A percentile compares a stretch with the other conserved stretches of the same genome.
Conservation (phyloP, 1,139 yeast species). For the Blastobotrys arbuscula region DNA sequence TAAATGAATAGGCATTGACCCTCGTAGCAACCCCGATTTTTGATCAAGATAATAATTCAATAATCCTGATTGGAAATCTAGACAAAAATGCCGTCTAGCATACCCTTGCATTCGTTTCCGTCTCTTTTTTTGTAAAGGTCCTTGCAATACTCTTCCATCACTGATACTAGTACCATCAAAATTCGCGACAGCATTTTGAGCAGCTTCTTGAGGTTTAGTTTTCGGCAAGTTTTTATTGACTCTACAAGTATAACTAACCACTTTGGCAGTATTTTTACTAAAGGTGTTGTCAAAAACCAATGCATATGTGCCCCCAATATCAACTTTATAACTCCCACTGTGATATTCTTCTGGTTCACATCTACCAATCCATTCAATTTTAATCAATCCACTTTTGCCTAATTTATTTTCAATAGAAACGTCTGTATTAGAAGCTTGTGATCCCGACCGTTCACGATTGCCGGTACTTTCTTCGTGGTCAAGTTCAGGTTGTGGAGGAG, state of each 20-base stretch:
- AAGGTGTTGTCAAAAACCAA: conserved; percentile 90
- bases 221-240: conserved; percentile 23
- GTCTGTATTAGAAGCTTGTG: conserved; percentile 8
- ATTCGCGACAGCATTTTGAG: neutral
- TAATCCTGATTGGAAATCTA: conserved; percentile 77
- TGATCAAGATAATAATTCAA: conserved; percentile 77
- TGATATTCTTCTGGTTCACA: conserved; percentile 33
- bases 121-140: conserved; percentile 72
- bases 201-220: neutral
- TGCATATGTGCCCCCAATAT: conserved; percentile 61
- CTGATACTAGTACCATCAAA: conserved; percentile 18
- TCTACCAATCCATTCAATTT: conserved; percentile 33
- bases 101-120: conserved; percentile 80
- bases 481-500: conserved; percentile 5
- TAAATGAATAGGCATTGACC: conserved; percentile 82
- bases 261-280: conserved; percentile 78
- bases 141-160: conserved; percentile 46
- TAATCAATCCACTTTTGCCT: conserved; percentile 31
- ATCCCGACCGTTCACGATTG: conserved; percentile 8
- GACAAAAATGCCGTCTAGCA: conserved; percentile 73
- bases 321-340: conserved; percentile 56
- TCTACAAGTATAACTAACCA: conserved; percentile 61
- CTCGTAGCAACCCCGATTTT: conserved; percentile 65
- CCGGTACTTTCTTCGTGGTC: neutral
- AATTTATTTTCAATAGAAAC: conserved; percentile 30